Evolutionary conservation across 352 stramenopile genomes (phyloP).

Genomic region (Globisporangium uncinulatum): DNA sequence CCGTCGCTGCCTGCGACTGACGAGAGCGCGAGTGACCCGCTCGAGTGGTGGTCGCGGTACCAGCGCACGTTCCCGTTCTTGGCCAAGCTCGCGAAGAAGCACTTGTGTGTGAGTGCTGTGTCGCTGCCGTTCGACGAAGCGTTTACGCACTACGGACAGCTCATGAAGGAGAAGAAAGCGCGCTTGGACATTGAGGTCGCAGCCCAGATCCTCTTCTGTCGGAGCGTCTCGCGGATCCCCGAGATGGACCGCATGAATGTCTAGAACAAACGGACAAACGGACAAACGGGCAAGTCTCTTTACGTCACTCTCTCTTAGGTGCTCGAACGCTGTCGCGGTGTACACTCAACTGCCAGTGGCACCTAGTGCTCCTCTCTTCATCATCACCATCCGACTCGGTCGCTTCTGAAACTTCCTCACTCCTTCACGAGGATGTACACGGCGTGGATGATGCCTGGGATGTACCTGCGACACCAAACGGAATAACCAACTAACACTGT

Average conservation of each 20-base stretch:
- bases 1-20: constrained; percentile 57
- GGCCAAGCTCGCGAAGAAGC: constrained; percentile 66
- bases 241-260: constrained; percentile 84
- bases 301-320: no score
- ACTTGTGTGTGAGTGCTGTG: constrained; percentile 71
- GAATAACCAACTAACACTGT: not conserved
- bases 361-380: no score
- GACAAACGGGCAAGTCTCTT: no score
- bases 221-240: constrained; percentile 67
- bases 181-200: constrained; percentile 74
- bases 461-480: constrained; percentile 25
- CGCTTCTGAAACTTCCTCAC: constrained; percentile 14
- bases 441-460: constrained; percentile 66
- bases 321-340: no score
- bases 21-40: constrained; percentile 67
- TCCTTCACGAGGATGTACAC: constrained; percentile 75
- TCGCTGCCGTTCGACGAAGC: constrained; percentile 71
- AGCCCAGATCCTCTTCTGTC: constrained; percentile 73
- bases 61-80: constrained; percentile 61
- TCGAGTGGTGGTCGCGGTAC: constrained; percentile 81
- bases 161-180: constrained; percentile 76
- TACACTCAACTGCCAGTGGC: no score
- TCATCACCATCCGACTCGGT: not conserved
- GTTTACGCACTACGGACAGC: constrained; percentile 71
- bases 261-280: constrained; percentile 2